Evolutionary conservation across 352 stramenopile genomes (phyloP).

Genomic region (Pythium dissimile): DNA sequence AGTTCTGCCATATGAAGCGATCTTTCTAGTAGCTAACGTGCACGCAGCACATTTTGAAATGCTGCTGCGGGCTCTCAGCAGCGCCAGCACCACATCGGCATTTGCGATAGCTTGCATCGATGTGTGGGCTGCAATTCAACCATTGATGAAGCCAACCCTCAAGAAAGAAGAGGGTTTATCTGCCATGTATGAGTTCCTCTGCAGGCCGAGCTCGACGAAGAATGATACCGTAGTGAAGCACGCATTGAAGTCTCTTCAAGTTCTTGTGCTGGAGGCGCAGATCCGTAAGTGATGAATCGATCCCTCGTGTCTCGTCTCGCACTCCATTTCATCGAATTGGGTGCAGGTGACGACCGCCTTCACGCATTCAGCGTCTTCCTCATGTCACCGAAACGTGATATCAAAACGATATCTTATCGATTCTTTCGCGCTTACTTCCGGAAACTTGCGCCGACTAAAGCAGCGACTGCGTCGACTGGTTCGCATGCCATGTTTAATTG

Average conservation of each 20-base stretch:
- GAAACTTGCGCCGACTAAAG: background rate
- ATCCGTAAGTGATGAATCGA: slow-evolving; percentile 5
- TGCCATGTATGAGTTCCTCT: slow-evolving; percentile 10
- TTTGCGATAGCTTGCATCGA: slow-evolving; percentile 12
- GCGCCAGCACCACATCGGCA: background rate
- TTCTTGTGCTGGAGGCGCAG: slow-evolving; percentile 13
- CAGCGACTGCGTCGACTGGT: slow-evolving; percentile 15
- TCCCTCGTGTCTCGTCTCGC: background rate
- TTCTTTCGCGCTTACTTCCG: slow-evolving; percentile 17
- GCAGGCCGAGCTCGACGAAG: too few relatives aligned
- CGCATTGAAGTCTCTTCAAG: slow-evolving; percentile 12
- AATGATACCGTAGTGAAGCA: background rate
- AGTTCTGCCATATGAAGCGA: too few relatives aligned
- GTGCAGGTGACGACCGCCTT: slow-evolving; percentile 15
- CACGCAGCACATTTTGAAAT: slow-evolving; percentile 14
- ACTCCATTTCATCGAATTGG: background rate
- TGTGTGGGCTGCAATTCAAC: slow-evolving; percentile 19
- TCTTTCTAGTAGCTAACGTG: too few relatives aligned
- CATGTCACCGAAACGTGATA: background rate
- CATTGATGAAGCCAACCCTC: slow-evolving; percentile 13
- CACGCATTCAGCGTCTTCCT: slow-evolving; percentile 14
- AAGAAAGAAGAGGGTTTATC: slow-evolving; percentile 18
- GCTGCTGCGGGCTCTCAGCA: slow-evolving; percentile 1
- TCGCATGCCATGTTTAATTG: too few relatives aligned
- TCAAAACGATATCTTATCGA: background rate